Base-by-base conservation (phyloP, 148 eudicot species). In the Dianthus caryophyllus region DNA sequence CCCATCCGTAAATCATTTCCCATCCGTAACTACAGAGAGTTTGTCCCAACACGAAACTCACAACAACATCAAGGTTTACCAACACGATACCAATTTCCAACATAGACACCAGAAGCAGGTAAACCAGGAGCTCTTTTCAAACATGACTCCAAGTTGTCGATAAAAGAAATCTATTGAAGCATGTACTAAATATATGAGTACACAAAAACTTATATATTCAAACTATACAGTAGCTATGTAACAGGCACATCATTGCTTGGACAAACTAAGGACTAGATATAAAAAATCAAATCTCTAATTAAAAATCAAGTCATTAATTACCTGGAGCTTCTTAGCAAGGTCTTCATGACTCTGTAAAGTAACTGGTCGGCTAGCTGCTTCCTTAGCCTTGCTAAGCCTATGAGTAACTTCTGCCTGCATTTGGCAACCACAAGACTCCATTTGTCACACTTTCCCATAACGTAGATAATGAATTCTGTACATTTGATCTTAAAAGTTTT, bases 251-350 rank as follows among this genome's bases (percentile, higher is more conserved):
- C 15, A 4, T 50, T 13, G 11, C 54, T 20, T 50, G 57, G 27
- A 39, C 38, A 61, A 0, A 24, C 10, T 21, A n/a, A 33, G 21
- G 41, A 57, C 21, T 1, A 57, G 24, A 54, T 26, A 48, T 50
- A 25, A 25, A 18, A 0, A 15, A 17, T 60, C 26, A 18, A 46
- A 52, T 61, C 12, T 22, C 22, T 6, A 31, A 29, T 6, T 21
- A n/a, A 1, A 68, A 39, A 30, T 22, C 31, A 13, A 36, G 36
- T 18, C 61, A 61, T 25, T 17, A 20, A 27, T 81, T 65, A 91
- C 97, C 97, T 88, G 87, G 75, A 91, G 95, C 84, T 86, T 88
- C 74, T 86, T 86, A 13, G 97, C 90, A 78, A 91, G 97, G 79
- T 91, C 96, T 65, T 88, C 90, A 44, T 91, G 97, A 70, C 91